phyloP scores from a whole-genome alignment of 2,329 filamentous ascomycete species.

The Raffaelea ambrosiae region DNA sequence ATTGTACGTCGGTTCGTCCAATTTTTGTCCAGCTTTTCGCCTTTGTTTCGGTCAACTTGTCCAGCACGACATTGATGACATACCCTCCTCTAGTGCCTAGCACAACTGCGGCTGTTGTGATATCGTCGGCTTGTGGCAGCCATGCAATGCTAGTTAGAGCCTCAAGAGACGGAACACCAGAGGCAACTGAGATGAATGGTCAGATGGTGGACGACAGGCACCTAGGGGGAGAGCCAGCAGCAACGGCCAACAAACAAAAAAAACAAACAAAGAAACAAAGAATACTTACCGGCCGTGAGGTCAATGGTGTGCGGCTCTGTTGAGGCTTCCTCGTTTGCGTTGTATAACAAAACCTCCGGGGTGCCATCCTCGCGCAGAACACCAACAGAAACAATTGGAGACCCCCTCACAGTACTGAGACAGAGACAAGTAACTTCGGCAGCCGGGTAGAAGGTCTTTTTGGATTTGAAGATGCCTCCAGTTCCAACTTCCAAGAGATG shows the following conservation, averaged over 20 bases:
- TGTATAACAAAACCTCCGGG: constrained; percentile 25
- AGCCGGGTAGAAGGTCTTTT: constrained; percentile 24
- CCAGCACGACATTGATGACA: constrained; percentile 29
- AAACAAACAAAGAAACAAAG: constrained; percentile 10
- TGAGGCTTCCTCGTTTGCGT: constrained; percentile 5
- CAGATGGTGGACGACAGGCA: too few relatives aligned
- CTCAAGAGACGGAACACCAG: constrained; percentile 19
- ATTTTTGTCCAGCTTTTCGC: constrained; percentile 18
- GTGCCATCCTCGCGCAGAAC: constrained; percentile 20
- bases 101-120: constrained; percentile 22
- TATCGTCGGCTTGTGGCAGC: constrained; percentile 13
- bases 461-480: constrained; percentile 16
- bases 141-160: constrained; percentile 37
- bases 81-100: constrained; percentile 45
- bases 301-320: constrained; percentile 10
- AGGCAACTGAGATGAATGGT: background rate
- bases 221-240: too few relatives aligned
- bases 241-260: too few relatives aligned
- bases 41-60: constrained; percentile 12
- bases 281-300: constrained; percentile 15
- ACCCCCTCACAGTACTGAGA: constrained; percentile 19
- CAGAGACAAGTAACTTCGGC: constrained; percentile 43
- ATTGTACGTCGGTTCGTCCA: constrained; percentile 15
- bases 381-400: constrained; percentile 24
- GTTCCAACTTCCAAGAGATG: constrained; percentile 27